Conservation (phyloP, 2,329 filamentous ascomycete genomes). For the Fusarium torreyae region DNA sequence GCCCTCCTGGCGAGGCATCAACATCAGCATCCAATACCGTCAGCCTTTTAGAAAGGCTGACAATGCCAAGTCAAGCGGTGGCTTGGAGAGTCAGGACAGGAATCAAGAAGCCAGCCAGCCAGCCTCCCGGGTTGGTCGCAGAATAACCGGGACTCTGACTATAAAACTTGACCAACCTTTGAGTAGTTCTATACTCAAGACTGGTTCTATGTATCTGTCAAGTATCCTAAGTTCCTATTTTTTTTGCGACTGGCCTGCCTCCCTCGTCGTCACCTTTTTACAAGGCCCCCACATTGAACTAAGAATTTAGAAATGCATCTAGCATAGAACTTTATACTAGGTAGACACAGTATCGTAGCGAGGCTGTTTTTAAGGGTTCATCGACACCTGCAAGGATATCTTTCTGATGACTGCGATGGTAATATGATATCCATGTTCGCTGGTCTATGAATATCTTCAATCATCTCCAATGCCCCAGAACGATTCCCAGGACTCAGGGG, state of each 20-base stretch:
- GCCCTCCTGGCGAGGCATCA: slow-evolving; percentile 11
- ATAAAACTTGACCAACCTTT: no score
- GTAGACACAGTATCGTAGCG: slow-evolving; percentile 23
- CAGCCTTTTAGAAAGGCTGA: slow-evolving; percentile 23
- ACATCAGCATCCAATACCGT: slow-evolving; percentile 14
- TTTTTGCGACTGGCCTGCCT: background rate
- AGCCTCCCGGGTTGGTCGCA: no score
- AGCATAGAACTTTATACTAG: slow-evolving; percentile 34
- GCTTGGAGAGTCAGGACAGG: slow-evolving; percentile 23
- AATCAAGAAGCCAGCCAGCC: slow-evolving; percentile 8
- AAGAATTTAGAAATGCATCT: slow-evolving; percentile 39
- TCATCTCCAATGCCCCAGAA: slow-evolving; percentile 2
- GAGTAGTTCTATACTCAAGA: no score
- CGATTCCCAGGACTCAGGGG: slow-evolving; percentile 33
- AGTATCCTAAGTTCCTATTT: no score
- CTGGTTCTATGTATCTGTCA: no score
- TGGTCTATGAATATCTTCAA: background rate
- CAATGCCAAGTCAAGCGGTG: slow-evolving; percentile 20
- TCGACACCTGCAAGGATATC: background rate
- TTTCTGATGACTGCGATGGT: background rate
- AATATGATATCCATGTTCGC: slow-evolving; percentile 1
- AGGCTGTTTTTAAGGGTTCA: slow-evolving; percentile 6
- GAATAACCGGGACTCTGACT: no score
- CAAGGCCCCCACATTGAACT: slow-evolving; percentile 35
- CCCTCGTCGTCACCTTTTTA: slow-evolving; percentile 11